These are phyloP conservation scores for Arctostaphylos glauca DNA, from an alignment of 148 eudicot species.

Conservation along the genomic window DNA sequence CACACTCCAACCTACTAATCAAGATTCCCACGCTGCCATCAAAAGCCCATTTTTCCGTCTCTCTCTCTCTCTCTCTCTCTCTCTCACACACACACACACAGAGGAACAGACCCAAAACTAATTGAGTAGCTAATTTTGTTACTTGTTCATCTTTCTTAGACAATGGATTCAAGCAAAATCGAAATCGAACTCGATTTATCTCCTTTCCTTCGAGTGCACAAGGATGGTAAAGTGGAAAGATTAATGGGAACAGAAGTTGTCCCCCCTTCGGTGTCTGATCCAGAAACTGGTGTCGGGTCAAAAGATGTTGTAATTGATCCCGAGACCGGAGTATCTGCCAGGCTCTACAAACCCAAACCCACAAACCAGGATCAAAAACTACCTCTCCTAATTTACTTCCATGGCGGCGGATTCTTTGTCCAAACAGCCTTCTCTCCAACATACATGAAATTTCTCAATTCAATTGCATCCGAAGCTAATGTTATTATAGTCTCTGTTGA, in stretches of 20 bases:
- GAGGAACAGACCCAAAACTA: neutral
- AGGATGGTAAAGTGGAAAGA: slow-evolving; percentile 36
- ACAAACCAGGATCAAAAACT: slow-evolving; percentile 11
- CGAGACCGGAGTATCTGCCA: slow-evolving; percentile 23
- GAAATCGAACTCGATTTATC: neutral
- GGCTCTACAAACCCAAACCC: slow-evolving; percentile 42
- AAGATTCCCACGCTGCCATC: too few relatives aligned
- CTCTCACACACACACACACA: neutral
- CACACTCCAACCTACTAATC: too few relatives aligned
- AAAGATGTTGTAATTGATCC: slow-evolving; percentile 30
- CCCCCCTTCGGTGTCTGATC: slow-evolving; percentile 18
- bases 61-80: neutral
- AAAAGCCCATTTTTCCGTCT: too few relatives aligned
- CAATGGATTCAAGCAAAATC: neutral
- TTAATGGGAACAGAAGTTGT: slow-evolving; percentile 18
- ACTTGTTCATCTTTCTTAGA: neutral
- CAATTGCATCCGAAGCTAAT: slow-evolving; percentile 23
- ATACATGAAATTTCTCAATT: slow-evolving; percentile 25
- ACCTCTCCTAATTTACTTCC: slow-evolving; percentile 52
- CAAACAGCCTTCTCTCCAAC: slow-evolving; percentile 28
- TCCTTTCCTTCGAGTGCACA: slow-evolving; percentile 18
- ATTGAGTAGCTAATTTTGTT: neutral
- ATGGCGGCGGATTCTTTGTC: slow-evolving; percentile 51
- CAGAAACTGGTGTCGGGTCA: slow-evolving; percentile 25
- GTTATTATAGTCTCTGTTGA: slow-evolving; percentile 39